These are phyloP conservation scores for Rhodotorula babjevae DNA, from an alignment of 768 basidiomycete genomes.

Conservation along the genomic window DNA sequence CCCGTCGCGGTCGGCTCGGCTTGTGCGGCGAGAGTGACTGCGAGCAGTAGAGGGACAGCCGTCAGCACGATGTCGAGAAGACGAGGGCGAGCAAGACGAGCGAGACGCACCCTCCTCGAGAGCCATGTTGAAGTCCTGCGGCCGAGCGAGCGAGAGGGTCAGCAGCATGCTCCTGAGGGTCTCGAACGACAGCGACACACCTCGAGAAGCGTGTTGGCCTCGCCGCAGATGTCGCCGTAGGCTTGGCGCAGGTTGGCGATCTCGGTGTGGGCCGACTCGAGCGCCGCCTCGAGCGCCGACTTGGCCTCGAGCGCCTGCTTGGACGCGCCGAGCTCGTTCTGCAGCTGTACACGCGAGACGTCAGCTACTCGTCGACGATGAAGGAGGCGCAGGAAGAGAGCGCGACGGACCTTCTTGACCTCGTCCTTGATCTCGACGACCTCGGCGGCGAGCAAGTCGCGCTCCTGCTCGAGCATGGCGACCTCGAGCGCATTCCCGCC, in stretches of 20 bases:
- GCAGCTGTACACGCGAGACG: background rate
- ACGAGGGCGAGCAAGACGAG: too few relatives aligned
- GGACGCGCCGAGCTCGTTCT: background rate
- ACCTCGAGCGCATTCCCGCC: constrained; percentile 11
- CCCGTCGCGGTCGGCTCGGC: constrained; percentile 18
- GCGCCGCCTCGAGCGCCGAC: background rate
- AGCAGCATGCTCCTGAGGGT: background rate
- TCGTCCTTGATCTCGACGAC: constrained; percentile 16
- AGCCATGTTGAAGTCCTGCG: constrained; percentile 18
- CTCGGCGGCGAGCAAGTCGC: constrained; percentile 26
- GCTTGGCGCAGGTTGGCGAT: constrained; percentile 11
- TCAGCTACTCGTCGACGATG: too few relatives aligned
- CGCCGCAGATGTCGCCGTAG: constrained; percentile 25
- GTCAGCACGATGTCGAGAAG: background rate
- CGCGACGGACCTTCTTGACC: background rate
- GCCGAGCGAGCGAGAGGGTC: too few relatives aligned
- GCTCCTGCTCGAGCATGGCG: constrained; percentile 30
- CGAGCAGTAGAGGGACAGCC: background rate
- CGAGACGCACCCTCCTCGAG: constrained; percentile 17
- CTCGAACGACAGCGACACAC: background rate
- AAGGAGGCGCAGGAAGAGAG: background rate
- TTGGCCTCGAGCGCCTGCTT: background rate
- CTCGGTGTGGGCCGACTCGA: background rate
- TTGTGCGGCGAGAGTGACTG: constrained; percentile 22
- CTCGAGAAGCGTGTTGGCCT: constrained; percentile 6